Evolutionary conservation across 2,329 filamentous ascomycete species (phyloP), one percentile per base, ranked within the genome.

Genomic region (Metarhizium guizhouense): DNA sequence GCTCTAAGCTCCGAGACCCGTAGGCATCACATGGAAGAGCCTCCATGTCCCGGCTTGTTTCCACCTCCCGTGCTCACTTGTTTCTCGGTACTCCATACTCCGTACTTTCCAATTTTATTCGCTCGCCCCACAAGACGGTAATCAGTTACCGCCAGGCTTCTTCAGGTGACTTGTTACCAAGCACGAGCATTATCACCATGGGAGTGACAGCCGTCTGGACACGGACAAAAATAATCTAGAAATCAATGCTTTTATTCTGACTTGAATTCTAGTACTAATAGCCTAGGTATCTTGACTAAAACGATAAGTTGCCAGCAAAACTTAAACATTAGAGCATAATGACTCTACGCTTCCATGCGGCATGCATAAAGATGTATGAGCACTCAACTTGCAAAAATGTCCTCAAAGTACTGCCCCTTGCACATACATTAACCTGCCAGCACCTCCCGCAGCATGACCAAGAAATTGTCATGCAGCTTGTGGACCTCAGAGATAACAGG

Each of bases 391-490:
- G 32, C 20, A 2, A 30, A 48, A 20, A 47, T 18, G 4, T 8
- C 20, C 7, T 25, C n/a, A 25, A 25, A 25, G 25, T 25, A 20
- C 18, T n/a, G 7, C 25, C 25, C 43, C 18, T 29, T 18, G n/a
- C 45, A 11, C 8, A 32, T 14, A 14, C 10, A 10, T 53, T 80
- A 93, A 64, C 88, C 82, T 30, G 90, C 89, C 65, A 96, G 75
- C 45, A 95, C 90, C 64, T 84, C 80, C 63, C 91, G 82, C 66
- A 96, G 72, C 88, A 95, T 94, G 52, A 81, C 75, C 67, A 93
- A 71, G 70, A 96, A 96, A 59, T 86, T 85, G 4, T 90, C 87
- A 63, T 83, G 83, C 65, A 96, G 72, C 69, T 91, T 92, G 65
- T 88, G 78, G 53, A 96, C 81, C 75, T 96, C 91, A 29, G 72